Evolutionary conservation across 257 asterid genomes (phyloP).

Genomic region (Avicennia marina): DNA sequence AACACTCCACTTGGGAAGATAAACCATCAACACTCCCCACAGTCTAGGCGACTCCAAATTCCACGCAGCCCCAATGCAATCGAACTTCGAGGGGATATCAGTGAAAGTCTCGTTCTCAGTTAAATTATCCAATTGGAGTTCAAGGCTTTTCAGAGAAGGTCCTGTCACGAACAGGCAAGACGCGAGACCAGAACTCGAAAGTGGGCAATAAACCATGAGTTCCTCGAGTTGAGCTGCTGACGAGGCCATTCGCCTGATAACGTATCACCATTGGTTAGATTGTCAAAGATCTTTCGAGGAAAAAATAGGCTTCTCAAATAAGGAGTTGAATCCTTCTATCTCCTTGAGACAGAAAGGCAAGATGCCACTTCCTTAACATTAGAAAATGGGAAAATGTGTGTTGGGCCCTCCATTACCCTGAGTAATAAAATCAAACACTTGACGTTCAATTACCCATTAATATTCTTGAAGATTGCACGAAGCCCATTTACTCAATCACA

Average conservation of each 20-base stretch:
- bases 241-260: conserved; percentile 38
- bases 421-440: too few species aligned
- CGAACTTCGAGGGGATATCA: conserved; percentile 42
- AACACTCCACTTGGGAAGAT: conserved; percentile 50
- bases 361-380: conserved; percentile 67
- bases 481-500: too few species aligned
- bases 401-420: too few species aligned
- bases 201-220: conserved; percentile 62
- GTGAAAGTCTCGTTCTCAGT: conserved; percentile 18
- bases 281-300: conserved; percentile 49
- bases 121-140: conserved; percentile 54
- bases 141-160: conserved; percentile 41
- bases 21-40: conserved; percentile 63
- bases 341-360: conserved; percentile 47
- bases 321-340: conserved; percentile 61
- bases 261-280: conserved; percentile 24
- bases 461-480: too few species aligned
- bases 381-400: too few species aligned
- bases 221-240: conserved; percentile 35
- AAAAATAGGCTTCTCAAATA: conserved; percentile 44
- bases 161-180: conserved; percentile 42
- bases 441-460: too few species aligned
- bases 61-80: conserved; percentile 37
- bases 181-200: conserved; percentile 43
- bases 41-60: conserved; percentile 56